Evolutionary conservation across 305 asterid species (phyloP), one percentile per base, ranked within the genome.

Genomic region (Lippia alba): DNA sequence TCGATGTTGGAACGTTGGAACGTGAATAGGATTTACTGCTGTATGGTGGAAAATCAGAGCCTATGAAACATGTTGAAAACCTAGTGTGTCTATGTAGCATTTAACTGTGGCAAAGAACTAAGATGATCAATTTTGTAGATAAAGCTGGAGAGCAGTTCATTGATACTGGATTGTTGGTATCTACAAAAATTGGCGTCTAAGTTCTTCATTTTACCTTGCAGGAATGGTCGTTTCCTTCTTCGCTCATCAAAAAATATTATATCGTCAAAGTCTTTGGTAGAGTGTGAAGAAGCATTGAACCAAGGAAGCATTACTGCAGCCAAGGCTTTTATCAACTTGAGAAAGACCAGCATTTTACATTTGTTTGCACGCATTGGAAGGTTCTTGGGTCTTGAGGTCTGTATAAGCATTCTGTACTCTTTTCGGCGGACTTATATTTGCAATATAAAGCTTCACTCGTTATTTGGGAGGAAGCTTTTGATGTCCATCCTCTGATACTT

Each of bases 351-450:
- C 71, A 82, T 95, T 76, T 80, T 92, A 73, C 96, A 90, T 79
- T 81, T 95, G 77, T 92, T 92, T 85, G 96, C 99, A 40, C 82
- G 94, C 87, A 86, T 86, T 64, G 98, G 95, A 71, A 89, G 96
- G 79, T 90, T 89, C 85, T 82, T 95, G 80, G 98, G 99, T 61
- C 96, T 92, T 73, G 96, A 95, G 99, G 99, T 94, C 84, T 56
- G 74, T 59, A 55, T 68, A 64, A 16, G 56, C 49, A 30, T 75
- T 74, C 12, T 15, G 3, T 56, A 41, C 18, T 73, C 51, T 54
- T 20, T 66, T 72, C 32, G 45, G 36, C 53, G 54, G 32, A 32
- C 17, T 67, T 39, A 45, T 50, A 49, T 53, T 24, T 74, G 68
- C 69, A 68, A 49, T 41, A 20, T 44, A 51, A 56, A 72, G 59